Percentiles rank a stretch among this genome's conserved stretches.
Conservation (phyloP, 2,329 filamentous ascomycete genomes). For the Arachnopeziza araneosa region DNA sequence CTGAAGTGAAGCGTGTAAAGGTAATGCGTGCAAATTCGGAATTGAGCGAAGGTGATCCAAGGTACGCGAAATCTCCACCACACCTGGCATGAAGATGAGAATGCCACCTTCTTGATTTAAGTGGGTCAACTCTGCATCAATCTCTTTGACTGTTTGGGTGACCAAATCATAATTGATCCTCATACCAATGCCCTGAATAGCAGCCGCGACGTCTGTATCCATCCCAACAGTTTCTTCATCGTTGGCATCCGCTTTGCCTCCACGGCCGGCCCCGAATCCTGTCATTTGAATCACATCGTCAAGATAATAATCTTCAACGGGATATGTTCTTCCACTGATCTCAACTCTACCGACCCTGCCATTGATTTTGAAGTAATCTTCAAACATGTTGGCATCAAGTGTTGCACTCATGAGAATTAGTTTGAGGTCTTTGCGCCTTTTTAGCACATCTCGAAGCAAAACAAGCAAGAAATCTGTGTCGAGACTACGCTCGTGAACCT, state of each 20-base stretch:
- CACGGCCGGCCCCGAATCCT: slow-evolving; percentile 51
- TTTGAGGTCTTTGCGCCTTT: slow-evolving; percentile 70
- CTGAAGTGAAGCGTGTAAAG: slow-evolving; percentile 86
- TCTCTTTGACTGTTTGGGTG: slow-evolving; percentile 70
- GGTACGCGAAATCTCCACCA: slow-evolving; percentile 82
- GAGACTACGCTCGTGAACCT: slow-evolving; percentile 91
- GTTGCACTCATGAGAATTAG: slow-evolving; percentile 96
- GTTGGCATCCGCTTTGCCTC: slow-evolving; percentile 34
- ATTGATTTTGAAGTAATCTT: slow-evolving; percentile 71
- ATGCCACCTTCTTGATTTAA: slow-evolving; percentile 74
- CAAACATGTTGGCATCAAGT: slow-evolving; percentile 81
- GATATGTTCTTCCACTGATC: slow-evolving; percentile 83
- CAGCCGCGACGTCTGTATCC: slow-evolving; percentile 58
- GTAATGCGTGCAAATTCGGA: slow-evolving; percentile 68
- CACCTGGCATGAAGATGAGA: slow-evolving; percentile 90
- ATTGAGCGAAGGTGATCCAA: slow-evolving; percentile 62
- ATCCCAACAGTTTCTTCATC: slow-evolving; percentile 41
- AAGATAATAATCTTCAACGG: slow-evolving; percentile 83
- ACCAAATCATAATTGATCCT: slow-evolving; percentile 91
- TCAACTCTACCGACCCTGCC: slow-evolving; percentile 73
- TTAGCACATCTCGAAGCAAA: slow-evolving; percentile 76
- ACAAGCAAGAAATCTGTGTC: slow-evolving; percentile 93
- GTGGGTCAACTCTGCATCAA: slow-evolving; percentile 67
- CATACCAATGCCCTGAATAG: slow-evolving; percentile 68
- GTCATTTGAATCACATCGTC: slow-evolving; percentile 82